Evolutionary conservation across 768 basidiomycete species (phyloP).

Genomic region (Tricholoma terreum): DNA sequence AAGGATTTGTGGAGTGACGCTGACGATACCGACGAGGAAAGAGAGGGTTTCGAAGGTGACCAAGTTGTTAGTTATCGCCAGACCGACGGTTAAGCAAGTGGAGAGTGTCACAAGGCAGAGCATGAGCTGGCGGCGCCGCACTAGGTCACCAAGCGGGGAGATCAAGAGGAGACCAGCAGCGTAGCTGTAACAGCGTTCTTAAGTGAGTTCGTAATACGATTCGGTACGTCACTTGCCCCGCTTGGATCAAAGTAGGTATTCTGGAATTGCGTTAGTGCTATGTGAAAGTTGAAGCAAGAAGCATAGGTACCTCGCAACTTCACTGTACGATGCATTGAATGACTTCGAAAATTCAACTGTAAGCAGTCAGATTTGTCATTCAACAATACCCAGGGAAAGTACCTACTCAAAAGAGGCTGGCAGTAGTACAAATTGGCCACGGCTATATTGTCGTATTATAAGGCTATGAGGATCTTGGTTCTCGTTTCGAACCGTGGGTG

Average conservation of each 20-base stretch:
- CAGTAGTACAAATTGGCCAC: no score
- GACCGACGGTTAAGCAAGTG: conserved; percentile 62
- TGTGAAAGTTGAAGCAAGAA: conserved; percentile 5
- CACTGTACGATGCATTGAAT: conserved; percentile 36
- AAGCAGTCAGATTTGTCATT: no score
- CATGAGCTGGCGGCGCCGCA: conserved; percentile 70
- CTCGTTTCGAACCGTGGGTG: no score
- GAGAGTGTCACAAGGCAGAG: conserved; percentile 54
- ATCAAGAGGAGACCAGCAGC: conserved; percentile 71
- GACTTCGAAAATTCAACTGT: no score
- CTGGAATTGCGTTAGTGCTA: conserved; percentile 26
- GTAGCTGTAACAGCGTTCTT: conserved; percentile 45
- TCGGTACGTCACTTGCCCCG: conserved; percentile 43
- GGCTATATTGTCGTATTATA: no score
- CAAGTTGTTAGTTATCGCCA: conserved; percentile 59
- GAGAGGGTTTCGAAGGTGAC: conserved; percentile 62
- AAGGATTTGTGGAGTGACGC: conserved; percentile 78
- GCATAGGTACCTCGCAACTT: conserved; percentile 35
- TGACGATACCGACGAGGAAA: conserved; percentile 67
- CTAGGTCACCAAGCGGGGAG: conserved; percentile 79
- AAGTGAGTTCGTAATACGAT: background rate
- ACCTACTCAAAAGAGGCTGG: no score
- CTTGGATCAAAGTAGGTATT: conserved; percentile 66
- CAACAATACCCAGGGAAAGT: no score
- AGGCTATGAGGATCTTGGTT: no score